These are phyloP conservation scores for Wickerhamomyces strasburgensis DNA, from an alignment of 805 yeast species.

Conservation along the genomic window DNA sequence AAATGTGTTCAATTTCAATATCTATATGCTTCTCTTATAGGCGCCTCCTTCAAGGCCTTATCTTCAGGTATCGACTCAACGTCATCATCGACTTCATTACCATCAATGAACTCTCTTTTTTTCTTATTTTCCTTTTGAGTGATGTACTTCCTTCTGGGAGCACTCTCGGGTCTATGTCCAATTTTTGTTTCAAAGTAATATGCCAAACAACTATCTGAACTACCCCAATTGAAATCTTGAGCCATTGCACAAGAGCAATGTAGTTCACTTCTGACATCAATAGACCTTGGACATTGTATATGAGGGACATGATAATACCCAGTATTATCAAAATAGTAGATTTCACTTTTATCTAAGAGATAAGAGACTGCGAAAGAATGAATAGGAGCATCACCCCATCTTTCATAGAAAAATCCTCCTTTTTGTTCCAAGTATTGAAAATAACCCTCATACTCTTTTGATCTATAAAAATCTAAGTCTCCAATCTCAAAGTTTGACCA, in stretches of 20 bases:
- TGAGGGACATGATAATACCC: slow-evolving; percentile 67
- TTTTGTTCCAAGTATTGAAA: slow-evolving; percentile 57
- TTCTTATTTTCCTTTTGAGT: slow-evolving; percentile 1
- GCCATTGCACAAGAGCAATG: slow-evolving; percentile 47
- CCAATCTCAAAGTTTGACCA: slow-evolving; percentile 82
- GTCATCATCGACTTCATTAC: too few relatives aligned
- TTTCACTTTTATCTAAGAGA: slow-evolving; percentile 47
- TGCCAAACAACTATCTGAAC: slow-evolving; percentile 22
- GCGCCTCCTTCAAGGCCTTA: background rate
- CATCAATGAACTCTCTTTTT: background rate
- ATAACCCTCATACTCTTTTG: slow-evolving; percentile 49
- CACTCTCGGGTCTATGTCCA: slow-evolving; percentile 15
- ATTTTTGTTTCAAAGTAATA: slow-evolving; percentile 18
- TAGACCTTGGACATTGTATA: slow-evolving; percentile 51
- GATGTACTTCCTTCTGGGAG: slow-evolving; percentile 12
- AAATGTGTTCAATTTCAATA: too few relatives aligned
- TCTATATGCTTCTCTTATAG: background rate
- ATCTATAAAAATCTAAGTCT: slow-evolving; percentile 63
- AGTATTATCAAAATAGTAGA: slow-evolving; percentile 69
- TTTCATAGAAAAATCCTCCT: slow-evolving; percentile 81
- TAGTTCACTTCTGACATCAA: slow-evolving; percentile 38
- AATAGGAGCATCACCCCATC: slow-evolving; percentile 96
- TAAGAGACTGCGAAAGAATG: slow-evolving; percentile 73
- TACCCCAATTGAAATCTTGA: slow-evolving; percentile 24
- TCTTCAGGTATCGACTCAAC: background rate